A percentile compares a stretch with the other conserved stretches of the same genome.
phyloP scores from a whole-genome alignment of 2,329 filamentous ascomycete genomes.

The Atkinsonella hypoxylon region DNA sequence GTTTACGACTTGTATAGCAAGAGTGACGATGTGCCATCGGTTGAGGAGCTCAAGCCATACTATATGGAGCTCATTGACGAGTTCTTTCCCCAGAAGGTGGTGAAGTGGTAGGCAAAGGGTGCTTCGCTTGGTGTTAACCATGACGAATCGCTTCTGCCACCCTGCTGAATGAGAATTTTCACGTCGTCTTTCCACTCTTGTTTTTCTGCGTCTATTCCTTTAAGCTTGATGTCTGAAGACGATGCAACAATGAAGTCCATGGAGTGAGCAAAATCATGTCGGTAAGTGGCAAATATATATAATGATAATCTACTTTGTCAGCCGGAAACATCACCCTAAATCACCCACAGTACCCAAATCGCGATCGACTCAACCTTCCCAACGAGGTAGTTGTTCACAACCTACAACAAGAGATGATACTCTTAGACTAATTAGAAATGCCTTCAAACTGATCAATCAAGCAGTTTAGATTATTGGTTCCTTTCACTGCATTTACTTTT shows the following conservation, averaged over 20 bases:
- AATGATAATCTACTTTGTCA: background rate
- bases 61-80: conserved; percentile 31
- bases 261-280: background rate
- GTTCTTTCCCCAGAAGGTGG: conserved; percentile 27
- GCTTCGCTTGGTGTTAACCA: background rate
- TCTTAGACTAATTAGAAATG: too few species aligned
- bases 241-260: background rate
- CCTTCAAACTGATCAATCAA: too few species aligned
- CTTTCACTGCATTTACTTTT: too few species aligned
- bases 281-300: background rate
- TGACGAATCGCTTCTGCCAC: background rate
- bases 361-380: too few species aligned
- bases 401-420: too few species aligned
- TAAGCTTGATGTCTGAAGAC: background rate
- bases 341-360: too few species aligned
- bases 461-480: too few species aligned
- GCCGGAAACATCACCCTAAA: too few species aligned
- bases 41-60: conserved; percentile 58
- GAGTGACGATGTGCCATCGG: conserved; percentile 67
- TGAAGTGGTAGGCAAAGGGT: conserved; percentile 23
- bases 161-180: background rate
- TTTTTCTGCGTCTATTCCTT: background rate
- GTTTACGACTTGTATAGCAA: conserved; percentile 90
- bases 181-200: background rate
- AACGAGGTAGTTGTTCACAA: too few species aligned